phyloP scores from a whole-genome alignment of 1,139 yeast genomes.

The Scheffersomyces parashehatae region DNA sequence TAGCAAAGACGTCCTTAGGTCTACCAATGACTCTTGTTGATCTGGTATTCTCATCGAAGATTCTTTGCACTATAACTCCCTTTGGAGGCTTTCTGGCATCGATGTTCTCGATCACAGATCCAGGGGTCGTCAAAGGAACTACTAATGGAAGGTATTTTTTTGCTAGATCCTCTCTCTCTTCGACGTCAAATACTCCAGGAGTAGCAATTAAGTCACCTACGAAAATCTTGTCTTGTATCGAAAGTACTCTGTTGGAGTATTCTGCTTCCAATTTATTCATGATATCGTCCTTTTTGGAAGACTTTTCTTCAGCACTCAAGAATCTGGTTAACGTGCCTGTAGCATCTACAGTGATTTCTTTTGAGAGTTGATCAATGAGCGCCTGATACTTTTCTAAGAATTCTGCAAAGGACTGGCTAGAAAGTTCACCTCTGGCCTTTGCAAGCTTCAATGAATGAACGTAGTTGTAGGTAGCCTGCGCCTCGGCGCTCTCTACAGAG shows the following conservation, averaged over 20 bases:
- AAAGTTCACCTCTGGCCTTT: slow-evolving; percentile 38
- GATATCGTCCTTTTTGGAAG: slow-evolving; percentile 20
- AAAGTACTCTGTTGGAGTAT: slow-evolving; percentile 23
- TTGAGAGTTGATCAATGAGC: slow-evolving; percentile 19
- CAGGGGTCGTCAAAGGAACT: slow-evolving; percentile 36
- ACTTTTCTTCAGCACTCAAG: slow-evolving; percentile 19
- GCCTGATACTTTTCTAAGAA: slow-evolving; percentile 4
- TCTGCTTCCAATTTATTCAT: slow-evolving; percentile 17
- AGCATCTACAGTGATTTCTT: slow-evolving; percentile 29
- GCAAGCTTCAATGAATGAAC: slow-evolving; percentile 51
- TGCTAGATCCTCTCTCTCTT: slow-evolving; percentile 25
- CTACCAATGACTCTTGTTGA: slow-evolving; percentile 34
- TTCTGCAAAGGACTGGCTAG: slow-evolving; percentile 27
- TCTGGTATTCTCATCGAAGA: slow-evolving; percentile 33
- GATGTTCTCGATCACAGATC: slow-evolving; percentile 30
- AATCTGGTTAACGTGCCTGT: slow-evolving; percentile 26
- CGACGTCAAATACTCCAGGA: slow-evolving; percentile 34
- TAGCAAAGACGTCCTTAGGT: slow-evolving; percentile 33
- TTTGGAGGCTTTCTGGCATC: slow-evolving; percentile 35
- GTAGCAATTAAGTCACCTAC: slow-evolving; percentile 30
- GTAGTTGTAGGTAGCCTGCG: slow-evolving; percentile 54
- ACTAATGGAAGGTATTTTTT: slow-evolving; percentile 32
- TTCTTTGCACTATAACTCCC: slow-evolving; percentile 31
- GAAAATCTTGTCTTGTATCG: slow-evolving; percentile 24
- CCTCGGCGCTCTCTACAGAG: slow-evolving; percentile 53